A percentile compares a stretch with the other conserved stretches of the same genome.
Evolutionary conservation across 768 basidiomycete species (phyloP).

Genomic region (Pilatotrama ljubarskyi): DNA sequence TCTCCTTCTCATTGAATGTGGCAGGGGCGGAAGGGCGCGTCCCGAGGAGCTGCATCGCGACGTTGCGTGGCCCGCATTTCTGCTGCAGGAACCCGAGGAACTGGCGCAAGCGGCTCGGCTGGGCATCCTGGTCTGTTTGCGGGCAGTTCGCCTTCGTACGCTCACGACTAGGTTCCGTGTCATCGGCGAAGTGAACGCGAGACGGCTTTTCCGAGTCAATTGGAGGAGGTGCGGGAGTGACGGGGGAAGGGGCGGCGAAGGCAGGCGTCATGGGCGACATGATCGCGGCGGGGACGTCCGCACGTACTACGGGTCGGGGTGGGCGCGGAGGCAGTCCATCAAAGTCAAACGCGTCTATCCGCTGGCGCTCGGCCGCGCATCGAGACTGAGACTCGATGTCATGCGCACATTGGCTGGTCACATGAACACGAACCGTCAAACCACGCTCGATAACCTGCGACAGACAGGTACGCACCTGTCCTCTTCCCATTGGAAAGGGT

Average conservation of each 20-base stretch:
- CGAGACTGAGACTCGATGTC: constrained; percentile 22
- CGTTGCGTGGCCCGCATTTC: constrained; percentile 30
- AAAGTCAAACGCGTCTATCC: constrained; percentile 35
- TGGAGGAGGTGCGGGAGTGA: not conserved
- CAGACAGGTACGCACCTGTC: constrained; percentile 5
- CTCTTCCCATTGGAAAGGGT: constrained; percentile 31
- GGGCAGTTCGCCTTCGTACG: not conserved
- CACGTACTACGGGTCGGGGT: constrained; percentile 8
- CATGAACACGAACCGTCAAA: not conserved
- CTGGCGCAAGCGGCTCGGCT: not conserved
- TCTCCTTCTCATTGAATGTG: not conserved
- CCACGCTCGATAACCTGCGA: not conserved
- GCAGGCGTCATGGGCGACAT: not conserved
- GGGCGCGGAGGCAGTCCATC: constrained; percentile 35
- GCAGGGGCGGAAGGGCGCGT: not conserved
- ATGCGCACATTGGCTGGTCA: constrained; percentile 1
- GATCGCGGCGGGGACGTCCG: not conserved
- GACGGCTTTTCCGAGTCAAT: constrained; percentile 6
- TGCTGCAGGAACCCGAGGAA: constrained; percentile 23
- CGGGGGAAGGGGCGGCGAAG: not conserved
- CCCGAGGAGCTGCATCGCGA: constrained; percentile 18
- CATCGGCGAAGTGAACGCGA: constrained; percentile 12
- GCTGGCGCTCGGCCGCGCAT: constrained; percentile 20
- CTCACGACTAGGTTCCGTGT: not conserved
- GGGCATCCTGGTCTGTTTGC: not conserved